Percentiles rank a stretch among this genome's conserved stretches.
Evolutionary conservation across 2,329 filamentous ascomycete genomes (phyloP).

Genomic region (Phoma herbarum): DNA sequence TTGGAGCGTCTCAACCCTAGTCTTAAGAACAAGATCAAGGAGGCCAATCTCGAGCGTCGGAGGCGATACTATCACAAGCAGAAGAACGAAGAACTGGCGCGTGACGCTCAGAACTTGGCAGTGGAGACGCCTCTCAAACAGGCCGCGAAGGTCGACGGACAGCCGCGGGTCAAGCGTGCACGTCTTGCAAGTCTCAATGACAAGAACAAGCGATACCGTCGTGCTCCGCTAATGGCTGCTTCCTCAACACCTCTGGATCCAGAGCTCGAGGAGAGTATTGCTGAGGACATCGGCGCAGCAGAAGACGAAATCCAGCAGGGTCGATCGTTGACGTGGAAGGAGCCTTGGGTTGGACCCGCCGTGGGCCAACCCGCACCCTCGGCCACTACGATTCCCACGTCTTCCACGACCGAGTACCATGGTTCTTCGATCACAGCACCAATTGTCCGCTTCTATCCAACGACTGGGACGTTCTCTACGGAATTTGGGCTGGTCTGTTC

Average conservation of each 20-base stretch:
- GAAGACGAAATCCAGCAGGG: background rate
- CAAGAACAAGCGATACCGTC: constrained; percentile 31
- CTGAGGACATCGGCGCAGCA: constrained; percentile 5
- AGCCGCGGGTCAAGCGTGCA: constrained; percentile 27
- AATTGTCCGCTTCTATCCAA: constrained; percentile 46
- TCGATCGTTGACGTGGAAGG: background rate
- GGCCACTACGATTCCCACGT: too few species aligned
- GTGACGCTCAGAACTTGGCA: constrained; percentile 31
- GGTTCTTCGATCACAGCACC: constrained; percentile 30
- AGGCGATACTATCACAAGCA: constrained; percentile 28
- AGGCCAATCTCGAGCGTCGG: constrained; percentile 26
- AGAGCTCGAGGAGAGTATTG: constrained; percentile 20
- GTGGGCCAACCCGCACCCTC: background rate
- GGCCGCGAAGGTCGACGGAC: constrained; percentile 7
- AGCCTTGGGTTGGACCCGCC: constrained; percentile 2
- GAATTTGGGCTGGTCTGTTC: constrained; percentile 32
- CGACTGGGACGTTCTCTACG: constrained; percentile 58
- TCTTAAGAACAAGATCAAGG: constrained; percentile 32
- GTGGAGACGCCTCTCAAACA: constrained; percentile 30
- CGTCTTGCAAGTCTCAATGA: constrained; percentile 43
- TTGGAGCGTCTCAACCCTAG: constrained; percentile 35
- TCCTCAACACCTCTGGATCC: constrained; percentile 13
- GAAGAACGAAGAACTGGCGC: constrained; percentile 31
- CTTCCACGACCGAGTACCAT: background rate
- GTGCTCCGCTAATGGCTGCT: constrained; percentile 22